phyloP scores from a whole-genome alignment of 148 eudicot genomes.

The Gaultheria prostrata region DNA sequence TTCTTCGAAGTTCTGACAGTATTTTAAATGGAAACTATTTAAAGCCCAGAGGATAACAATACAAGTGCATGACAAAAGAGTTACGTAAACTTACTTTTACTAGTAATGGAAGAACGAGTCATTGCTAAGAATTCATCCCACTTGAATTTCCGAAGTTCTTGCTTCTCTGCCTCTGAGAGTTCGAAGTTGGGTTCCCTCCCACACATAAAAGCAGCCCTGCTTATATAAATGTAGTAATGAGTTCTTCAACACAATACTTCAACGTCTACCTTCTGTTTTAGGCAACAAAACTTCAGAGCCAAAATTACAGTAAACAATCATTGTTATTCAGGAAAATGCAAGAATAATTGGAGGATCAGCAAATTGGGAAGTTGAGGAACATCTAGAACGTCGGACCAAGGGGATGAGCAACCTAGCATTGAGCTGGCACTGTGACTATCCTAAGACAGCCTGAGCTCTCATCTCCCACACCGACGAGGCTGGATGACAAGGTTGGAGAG shows the following conservation, averaged over 20 bases:
- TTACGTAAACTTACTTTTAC: slow-evolving; percentile 57
- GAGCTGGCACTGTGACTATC: background rate
- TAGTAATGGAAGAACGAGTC: slow-evolving; percentile 64
- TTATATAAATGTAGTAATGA: background rate
- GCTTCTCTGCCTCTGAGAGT: slow-evolving; percentile 73
- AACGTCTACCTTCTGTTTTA: background rate
- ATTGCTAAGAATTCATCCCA: slow-evolving; percentile 81
- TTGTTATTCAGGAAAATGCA: background rate
- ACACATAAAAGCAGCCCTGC: slow-evolving; percentile 94
- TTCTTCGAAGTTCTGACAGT: slow-evolving; percentile 44
- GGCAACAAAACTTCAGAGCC: background rate
- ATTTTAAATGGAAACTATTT: slow-evolving; percentile 1
- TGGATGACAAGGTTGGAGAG: slow-evolving; percentile 6
- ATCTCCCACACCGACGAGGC: background rate
- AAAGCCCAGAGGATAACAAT: background rate
- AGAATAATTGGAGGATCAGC: background rate
- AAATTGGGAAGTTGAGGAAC: background rate
- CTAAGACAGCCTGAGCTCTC: background rate
- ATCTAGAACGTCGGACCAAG: background rate
- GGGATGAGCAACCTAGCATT: background rate
- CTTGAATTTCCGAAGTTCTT: slow-evolving; percentile 55
- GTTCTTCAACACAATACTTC: background rate
- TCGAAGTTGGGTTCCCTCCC: slow-evolving; percentile 87
- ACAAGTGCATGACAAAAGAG: background rate
- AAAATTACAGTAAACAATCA: background rate